Base-by-base conservation (phyloP, 2,329 filamentous ascomycete species). In the Stromatinia cepivora region DNA sequence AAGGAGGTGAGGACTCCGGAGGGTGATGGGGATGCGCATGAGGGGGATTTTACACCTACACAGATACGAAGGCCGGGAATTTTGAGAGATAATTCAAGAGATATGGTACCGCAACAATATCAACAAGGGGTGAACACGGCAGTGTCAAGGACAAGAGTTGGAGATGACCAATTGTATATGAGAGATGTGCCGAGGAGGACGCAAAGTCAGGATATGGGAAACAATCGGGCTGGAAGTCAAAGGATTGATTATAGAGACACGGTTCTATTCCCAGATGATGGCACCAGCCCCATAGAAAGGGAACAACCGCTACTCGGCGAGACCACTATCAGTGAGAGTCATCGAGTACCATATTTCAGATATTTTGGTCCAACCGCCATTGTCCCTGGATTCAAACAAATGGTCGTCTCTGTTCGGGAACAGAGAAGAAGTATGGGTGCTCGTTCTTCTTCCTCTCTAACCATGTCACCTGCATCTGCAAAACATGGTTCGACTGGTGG, bases 341-440 rank as follows among this genome's bases (percentile, higher is more conserved):
- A 90, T 76, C 86, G 90, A 67, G 92, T 97, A 72, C 93, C 93
- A 0, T 97, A 95, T 78, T 97, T 97, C 76, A 85, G 93, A 71
- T 97, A 95, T 79, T 95, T 97, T 77, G 93, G 93, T 0, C 92
- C 92, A 0, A 97, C 93, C 0, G 93, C 93, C 72, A 97, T 97
- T 76, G 92, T 95, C 66, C 93, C 93, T 1, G 93, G 93, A 31
- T 96, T 93, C 81, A 96, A 96, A 80, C 92, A 96, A 79, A 96
- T 96, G 92, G 92, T 96, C 36, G 89, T 91, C 70, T 89, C 90
- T 67, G 87, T 94, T 42, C 86, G 89, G 70, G 88, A 90, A 70
- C 83, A 88, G 70, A 85, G 88, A 34, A 84, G 85, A 34, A 88
- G 88, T 66, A 85, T 83, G 22, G 76, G 75, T n/a, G 71, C 75